phyloP scores from a whole-genome alignment of 345 rosid species.

The Ceriops tagal region DNA sequence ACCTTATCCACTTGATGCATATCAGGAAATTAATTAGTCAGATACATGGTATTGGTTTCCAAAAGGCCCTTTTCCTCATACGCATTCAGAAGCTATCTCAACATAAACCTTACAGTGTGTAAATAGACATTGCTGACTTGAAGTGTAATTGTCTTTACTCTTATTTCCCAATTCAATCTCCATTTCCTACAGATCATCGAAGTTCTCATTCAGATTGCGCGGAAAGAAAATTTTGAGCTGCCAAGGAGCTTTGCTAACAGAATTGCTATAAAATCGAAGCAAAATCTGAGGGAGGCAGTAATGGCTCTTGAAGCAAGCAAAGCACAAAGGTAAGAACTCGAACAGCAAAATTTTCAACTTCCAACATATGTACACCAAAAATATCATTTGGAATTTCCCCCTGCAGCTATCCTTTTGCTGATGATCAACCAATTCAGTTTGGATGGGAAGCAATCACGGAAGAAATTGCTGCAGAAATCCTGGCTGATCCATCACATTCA shows the following conservation, averaged over 20 bases:
- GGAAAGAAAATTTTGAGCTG: conserved; percentile 59
- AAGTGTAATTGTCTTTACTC: neutral
- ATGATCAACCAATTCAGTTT: conserved; percentile 59
- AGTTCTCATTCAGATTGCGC: conserved; percentile 55
- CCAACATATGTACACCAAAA: neutral
- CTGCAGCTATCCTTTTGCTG: conserved; percentile 57
- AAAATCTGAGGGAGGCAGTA: conserved; percentile 56
- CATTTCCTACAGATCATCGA: conserved; percentile 51
- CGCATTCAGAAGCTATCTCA: neutral
- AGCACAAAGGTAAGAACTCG: conserved; percentile 46
- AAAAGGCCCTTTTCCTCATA: no score
- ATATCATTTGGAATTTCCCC: neutral
- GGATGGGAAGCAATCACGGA: conserved; percentile 61
- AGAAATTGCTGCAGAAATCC: conserved; percentile 54
- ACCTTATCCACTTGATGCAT: neutral
- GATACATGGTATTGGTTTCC: no score
- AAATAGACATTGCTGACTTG: neutral
- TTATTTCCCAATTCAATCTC: neutral
- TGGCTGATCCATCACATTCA: conserved; percentile 52
- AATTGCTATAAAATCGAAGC: conserved; percentile 59
- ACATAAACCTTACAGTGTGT: neutral
- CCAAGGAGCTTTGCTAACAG: conserved; percentile 58
- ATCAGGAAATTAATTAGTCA: neutral
- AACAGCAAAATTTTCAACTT: neutral
- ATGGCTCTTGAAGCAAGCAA: conserved; percentile 78